Base-by-base conservation (phyloP, 306 rosid genomes). In the Quillaja saponaria region DNA sequence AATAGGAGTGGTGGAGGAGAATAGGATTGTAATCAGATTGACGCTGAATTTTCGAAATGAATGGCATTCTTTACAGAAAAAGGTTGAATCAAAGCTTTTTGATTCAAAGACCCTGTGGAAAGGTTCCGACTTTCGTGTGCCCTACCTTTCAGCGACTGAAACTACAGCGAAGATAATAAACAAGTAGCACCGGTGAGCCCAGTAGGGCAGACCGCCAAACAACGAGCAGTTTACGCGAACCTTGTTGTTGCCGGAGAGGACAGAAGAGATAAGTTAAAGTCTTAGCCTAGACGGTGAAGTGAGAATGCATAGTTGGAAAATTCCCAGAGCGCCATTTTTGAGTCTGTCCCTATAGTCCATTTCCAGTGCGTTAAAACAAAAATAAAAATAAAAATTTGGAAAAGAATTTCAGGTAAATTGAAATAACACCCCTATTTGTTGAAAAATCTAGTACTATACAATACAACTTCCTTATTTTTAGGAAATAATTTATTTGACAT, bases 51-150 rank as follows among this genome's bases (percentile, higher is more conserved):
- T 68, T 60, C 14, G 96, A 85, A 44, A 85, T 48, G 75, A 83
- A 83, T 10, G 94, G 90, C 94, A 88, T 88, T 49, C 35, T 64
- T 14, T n/a, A n/a, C n/a, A n/a, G n/a, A n/a, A n/a, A n/a, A n/a
- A n/a, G n/a, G n/a, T n/a, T n/a, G n/a, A n/a, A n/a, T n/a, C n/a
- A n/a, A n/a, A n/a, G n/a, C n/a, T n/a, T n/a, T n/a, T n/a, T n/a
- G n/a, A n/a, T n/a, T n/a, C n/a, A n/a, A n/a, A n/a, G n/a, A n/a
- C n/a, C n/a, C n/a, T n/a, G n/a, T n/a, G n/a, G n/a, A n/a, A n/a
- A n/a, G n/a, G n/a, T n/a, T n/a, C n/a, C n/a, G n/a, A n/a, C n/a
- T n/a, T 3, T 44, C 53, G n/a, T 17, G 52, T 16, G 63, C 71
- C 71, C 74, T 48, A 56, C 50, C 57, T 48, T 17, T 52, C 63